These are phyloP conservation scores for Boletus pseudo-olivaceus DNA, from an alignment of 768 basidiomycete species.

Conservation along the genomic window DNA sequence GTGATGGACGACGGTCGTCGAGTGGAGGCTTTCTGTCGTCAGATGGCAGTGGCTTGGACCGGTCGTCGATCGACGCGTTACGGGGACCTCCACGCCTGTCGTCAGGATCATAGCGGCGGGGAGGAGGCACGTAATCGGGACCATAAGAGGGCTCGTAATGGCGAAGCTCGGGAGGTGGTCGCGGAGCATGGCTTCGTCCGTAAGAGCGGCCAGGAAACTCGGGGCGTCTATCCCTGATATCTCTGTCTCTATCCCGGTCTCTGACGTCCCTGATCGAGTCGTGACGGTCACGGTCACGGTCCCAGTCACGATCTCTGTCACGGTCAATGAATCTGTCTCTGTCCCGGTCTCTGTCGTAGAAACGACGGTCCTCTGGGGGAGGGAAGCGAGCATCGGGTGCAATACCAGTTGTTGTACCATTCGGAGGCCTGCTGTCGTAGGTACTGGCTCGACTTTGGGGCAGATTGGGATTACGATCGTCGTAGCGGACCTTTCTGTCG, in stretches of 20 bases:
- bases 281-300: slow-evolving; percentile 35
- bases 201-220: slow-evolving; percentile 39
- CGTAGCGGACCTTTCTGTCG: slow-evolving; percentile 28
- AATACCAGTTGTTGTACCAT: slow-evolving; percentile 3
- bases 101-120: slow-evolving; percentile 34
- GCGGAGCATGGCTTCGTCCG: slow-evolving; percentile 37
- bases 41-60: slow-evolving; percentile 22
- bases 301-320: slow-evolving; percentile 32
- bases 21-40: slow-evolving; percentile 31
- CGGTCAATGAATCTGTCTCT: slow-evolving; percentile 32
- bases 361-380: slow-evolving; percentile 29
- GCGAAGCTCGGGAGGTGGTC: slow-evolving; percentile 45
- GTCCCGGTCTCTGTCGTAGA: slow-evolving; percentile 35
- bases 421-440: slow-evolving; percentile 11
- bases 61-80: slow-evolving; percentile 18
- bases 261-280: slow-evolving; percentile 15
- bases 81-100: slow-evolving; percentile 26
- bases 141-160: slow-evolving; percentile 47
- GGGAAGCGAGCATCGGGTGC: slow-evolving; percentile 13
- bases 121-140: slow-evolving; percentile 29
- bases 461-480: slow-evolving; percentile 24
- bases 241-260: slow-evolving; percentile 34
- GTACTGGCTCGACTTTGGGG: slow-evolving; percentile 6
- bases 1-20: slow-evolving; percentile 27
- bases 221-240: slow-evolving; percentile 35